phyloP scores from a whole-genome alignment of 805 yeast genomes.

The Tetrapisispora nanseiensis region DNA sequence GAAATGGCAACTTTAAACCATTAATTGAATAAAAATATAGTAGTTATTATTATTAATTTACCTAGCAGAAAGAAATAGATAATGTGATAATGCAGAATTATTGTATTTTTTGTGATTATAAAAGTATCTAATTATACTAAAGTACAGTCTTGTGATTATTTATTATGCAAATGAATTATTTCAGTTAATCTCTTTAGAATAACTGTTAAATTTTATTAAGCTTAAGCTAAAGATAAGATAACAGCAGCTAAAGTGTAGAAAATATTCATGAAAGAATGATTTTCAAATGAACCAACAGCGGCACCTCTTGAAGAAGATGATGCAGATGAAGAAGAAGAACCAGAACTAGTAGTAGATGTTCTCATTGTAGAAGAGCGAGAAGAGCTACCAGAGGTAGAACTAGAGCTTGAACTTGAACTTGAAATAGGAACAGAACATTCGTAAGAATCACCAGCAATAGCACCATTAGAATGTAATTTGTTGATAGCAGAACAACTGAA shows the following conservation, averaged over 20 bases:
- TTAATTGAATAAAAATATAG: too few relatives aligned
- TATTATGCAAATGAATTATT: not conserved
- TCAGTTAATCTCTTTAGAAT: not conserved
- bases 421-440: slow-evolving; percentile 56
- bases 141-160: not conserved
- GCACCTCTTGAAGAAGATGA: slow-evolving; percentile 1
- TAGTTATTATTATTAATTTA: too few relatives aligned
- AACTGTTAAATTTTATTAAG: not conserved
- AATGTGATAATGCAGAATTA: not conserved
- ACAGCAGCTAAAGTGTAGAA: slow-evolving; percentile 4
- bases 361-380: not conserved
- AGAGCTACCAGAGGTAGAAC: not conserved
- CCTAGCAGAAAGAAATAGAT: not conserved
- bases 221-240: slow-evolving; percentile 3
- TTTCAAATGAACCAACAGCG: slow-evolving; percentile 1
- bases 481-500: slow-evolving; percentile 76
- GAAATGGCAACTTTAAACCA: too few relatives aligned
- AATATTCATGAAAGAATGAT: not conserved
- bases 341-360: not conserved
- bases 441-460: slow-evolving; percentile 83
- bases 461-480: slow-evolving; percentile 62
- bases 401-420: slow-evolving; percentile 33
- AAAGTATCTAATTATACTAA: not conserved
- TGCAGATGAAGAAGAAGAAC: not conserved
- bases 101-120: not conserved